Percentiles rank a stretch among this genome's conserved stretches.
Evolutionary conservation across 176 grass and related monocot genomes (phyloP).

Genomic region (Rhynchospora breviuscula): DNA sequence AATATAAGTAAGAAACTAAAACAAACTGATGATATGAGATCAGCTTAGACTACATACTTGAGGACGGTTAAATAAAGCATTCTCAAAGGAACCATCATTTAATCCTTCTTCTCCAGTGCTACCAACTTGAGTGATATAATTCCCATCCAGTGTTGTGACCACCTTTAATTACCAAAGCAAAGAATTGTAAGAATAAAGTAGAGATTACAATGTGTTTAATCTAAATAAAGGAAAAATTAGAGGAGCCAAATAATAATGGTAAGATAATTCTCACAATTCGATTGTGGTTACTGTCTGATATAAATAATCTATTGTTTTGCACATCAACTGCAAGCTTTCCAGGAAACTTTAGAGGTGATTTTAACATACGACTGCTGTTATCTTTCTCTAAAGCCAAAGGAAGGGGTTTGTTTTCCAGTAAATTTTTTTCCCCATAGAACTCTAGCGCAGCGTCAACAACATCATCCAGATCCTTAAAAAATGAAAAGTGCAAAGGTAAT

Average conservation of each 20-base stretch:
- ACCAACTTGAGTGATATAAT: constrained; percentile 85
- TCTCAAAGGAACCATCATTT: constrained; percentile 77
- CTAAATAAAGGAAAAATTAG: constrained; percentile 15
- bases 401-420: constrained; percentile 53
- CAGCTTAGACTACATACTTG: constrained; percentile 50
- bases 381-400: constrained; percentile 90
- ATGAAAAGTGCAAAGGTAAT: not conserved
- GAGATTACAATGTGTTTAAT: constrained; percentile 19
- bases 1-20: not conserved
- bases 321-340: constrained; percentile 84
- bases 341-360: constrained; percentile 85
- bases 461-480: constrained; percentile 91
- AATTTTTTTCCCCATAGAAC: constrained; percentile 80
- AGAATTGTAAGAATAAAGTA: constrained; percentile 19
- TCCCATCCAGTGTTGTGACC: constrained; percentile 67
- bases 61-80: constrained; percentile 82
- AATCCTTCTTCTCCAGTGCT: constrained; percentile 78
- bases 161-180: constrained; percentile 59
- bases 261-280: constrained; percentile 64
- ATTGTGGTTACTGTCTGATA: constrained; percentile 98
- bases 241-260: not conserved
- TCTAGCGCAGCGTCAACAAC: constrained; percentile 83
- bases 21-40: constrained; percentile 6
- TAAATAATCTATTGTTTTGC: constrained; percentile 84
- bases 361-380: constrained; percentile 63